Evolutionary conservation across 108 stramenopile species (phyloP).

Genomic region (Parmales sp.): DNA sequence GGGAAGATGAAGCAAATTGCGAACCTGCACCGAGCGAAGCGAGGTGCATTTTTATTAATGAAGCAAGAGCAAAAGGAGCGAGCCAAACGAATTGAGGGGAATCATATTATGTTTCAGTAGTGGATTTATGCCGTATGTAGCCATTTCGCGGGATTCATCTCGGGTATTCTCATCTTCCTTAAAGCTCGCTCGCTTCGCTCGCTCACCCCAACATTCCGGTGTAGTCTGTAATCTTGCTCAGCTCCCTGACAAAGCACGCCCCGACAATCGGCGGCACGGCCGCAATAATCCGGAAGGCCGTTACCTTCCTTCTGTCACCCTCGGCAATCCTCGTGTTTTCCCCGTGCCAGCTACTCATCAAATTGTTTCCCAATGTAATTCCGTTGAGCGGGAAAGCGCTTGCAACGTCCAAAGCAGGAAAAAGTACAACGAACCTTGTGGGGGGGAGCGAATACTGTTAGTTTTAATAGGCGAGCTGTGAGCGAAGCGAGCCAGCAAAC

Average conservation of each 20-base stretch:
- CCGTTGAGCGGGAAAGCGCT: constrained; percentile 22
- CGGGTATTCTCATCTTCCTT: too few species aligned
- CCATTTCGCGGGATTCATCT: too few species aligned
- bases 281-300: constrained; percentile 9
- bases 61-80: too few species aligned
- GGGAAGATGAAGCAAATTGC: constrained; percentile 1
- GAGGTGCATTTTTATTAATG: too few species aligned
- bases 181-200: too few species aligned
- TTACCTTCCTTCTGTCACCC: background rate
- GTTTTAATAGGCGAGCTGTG: too few species aligned
- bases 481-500: too few species aligned
- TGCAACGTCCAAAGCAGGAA: constrained; percentile 27
- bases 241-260: background rate
- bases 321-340: background rate
- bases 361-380: constrained; percentile 19
- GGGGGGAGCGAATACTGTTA: too few species aligned
- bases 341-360: constrained; percentile 17
- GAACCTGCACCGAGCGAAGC: too few species aligned
- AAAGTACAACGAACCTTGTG: constrained; percentile 26
- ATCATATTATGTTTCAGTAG: too few species aligned
- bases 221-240: constrained; percentile 17
- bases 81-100: too few species aligned
- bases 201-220: constrained; percentile 17
- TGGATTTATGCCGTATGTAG: too few species aligned
- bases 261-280: constrained; percentile 20